phyloP scores from a whole-genome alignment of 495 filamentous ascomycete species.

The Neurospora sp. region DNA sequence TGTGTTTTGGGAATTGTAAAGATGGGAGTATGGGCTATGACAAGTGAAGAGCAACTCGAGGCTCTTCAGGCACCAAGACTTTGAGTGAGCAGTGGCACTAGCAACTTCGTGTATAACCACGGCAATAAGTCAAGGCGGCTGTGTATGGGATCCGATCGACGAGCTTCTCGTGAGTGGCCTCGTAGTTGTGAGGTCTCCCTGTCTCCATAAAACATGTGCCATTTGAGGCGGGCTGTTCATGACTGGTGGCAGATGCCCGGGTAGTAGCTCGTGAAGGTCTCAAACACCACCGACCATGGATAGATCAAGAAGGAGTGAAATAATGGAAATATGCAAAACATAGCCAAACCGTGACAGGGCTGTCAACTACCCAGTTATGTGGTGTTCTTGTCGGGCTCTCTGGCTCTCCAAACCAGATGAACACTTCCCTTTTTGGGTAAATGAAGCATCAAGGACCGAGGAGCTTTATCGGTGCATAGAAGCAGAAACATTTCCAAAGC shows the following conservation, averaged over 20 bases:
- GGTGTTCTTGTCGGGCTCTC: neutral
- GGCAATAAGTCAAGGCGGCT: neutral
- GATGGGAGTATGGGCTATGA: neutral
- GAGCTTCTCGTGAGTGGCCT: neutral
- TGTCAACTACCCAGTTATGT: no score
- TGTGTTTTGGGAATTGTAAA: neutral
- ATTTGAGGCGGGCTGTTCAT: neutral
- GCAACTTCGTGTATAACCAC: neutral
- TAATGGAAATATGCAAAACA: neutral
- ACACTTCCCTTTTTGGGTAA: neutral
- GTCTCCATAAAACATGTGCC: neutral
- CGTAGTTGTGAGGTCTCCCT: neutral
- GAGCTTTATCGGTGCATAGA: neutral
- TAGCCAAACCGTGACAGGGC: no score
- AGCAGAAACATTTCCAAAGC: neutral
- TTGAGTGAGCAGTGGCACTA: neutral
- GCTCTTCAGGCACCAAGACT: neutral
- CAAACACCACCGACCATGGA: neutral
- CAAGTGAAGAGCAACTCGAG: neutral
- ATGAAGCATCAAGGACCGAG: neutral
- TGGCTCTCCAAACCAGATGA: neutral
- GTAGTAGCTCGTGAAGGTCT: neutral
- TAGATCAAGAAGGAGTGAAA: neutral
- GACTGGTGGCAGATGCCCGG: neutral
- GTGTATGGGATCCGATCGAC: neutral